phyloP scores from a whole-genome alignment of 2,329 filamentous ascomycete species.

The Myriosclerotinia curreyana region DNA sequence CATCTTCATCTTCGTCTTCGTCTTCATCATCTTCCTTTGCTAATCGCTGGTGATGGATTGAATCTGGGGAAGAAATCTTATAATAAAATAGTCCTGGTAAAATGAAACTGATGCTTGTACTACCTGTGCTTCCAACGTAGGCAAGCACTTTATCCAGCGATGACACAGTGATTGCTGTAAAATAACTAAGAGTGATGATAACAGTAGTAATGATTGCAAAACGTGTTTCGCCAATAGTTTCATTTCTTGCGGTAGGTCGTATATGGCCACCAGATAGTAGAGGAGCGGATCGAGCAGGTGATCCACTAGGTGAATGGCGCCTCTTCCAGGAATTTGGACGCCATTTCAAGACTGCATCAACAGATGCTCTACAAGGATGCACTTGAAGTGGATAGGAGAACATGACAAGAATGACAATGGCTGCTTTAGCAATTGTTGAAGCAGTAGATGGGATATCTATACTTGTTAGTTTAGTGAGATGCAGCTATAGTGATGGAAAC shows the following conservation, averaged over 20 bases:
- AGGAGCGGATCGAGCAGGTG: slow-evolving; percentile 41
- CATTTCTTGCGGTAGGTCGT: slow-evolving; percentile 47
- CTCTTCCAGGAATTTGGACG: slow-evolving; percentile 54
- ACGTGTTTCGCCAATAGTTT: slow-evolving; percentile 76
- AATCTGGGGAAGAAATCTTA: slow-evolving; percentile 91
- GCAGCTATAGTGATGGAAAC: slow-evolving; percentile 37
- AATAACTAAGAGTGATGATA: slow-evolving; percentile 81
- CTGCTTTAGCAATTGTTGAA: slow-evolving; percentile 89
- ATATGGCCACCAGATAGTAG: slow-evolving; percentile 47
- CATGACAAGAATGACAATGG: slow-evolving; percentile 92
- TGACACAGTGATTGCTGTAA: slow-evolving; percentile 85
- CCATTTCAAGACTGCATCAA: slow-evolving; percentile 95
- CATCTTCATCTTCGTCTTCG: slow-evolving; percentile 56
- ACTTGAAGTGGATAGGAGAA: slow-evolving; percentile 96
- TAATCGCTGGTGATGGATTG: slow-evolving; percentile 78
- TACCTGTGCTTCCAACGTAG: slow-evolving; percentile 92
- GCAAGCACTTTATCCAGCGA: slow-evolving; percentile 88
- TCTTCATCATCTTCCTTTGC: slow-evolving; percentile 93
- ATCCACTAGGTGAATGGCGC: slow-evolving; percentile 39
- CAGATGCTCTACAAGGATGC: slow-evolving; percentile 90
- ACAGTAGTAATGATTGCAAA: slow-evolving; percentile 86
- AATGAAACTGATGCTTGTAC: slow-evolving; percentile 95
- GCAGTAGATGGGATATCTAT: slow-evolving; percentile 68
- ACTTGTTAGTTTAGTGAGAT: slow-evolving; percentile 17
- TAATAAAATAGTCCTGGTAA: slow-evolving; percentile 96